phyloP scores from a whole-genome alignment of 163 green algal genomes.

The Chlorella variabilis region DNA sequence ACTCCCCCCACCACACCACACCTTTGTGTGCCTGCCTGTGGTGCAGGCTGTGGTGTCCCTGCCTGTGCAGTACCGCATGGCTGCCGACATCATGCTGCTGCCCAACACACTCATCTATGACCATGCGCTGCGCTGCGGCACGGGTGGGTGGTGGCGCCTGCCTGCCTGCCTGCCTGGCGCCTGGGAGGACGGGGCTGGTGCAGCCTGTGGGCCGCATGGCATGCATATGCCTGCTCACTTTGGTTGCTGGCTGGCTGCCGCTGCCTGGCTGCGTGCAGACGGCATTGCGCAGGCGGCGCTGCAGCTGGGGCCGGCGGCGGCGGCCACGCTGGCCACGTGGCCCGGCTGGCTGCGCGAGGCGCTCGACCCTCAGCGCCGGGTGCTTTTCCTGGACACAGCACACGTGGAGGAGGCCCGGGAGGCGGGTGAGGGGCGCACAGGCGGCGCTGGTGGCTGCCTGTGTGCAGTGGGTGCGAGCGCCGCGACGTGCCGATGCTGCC shows the following conservation, averaged over 20 bases:
- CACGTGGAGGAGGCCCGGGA: constrained; percentile 31
- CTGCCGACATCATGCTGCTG: constrained; percentile 83
- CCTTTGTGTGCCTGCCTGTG: no score
- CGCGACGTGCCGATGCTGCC: no score
- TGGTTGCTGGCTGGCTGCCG: no score
- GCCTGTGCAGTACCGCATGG: constrained; percentile 94
- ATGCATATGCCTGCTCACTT: neutral
- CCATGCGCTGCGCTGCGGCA: constrained; percentile 65
- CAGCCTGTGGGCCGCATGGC: neutral
- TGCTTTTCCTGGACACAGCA: constrained; percentile 86
- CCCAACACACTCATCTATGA: constrained; percentile 91
- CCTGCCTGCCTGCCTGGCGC: neutral
- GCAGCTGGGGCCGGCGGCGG: neutral
- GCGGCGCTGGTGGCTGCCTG: neutral
- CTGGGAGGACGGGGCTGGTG: neutral
- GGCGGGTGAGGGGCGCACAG: neutral
- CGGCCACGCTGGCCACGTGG: neutral
- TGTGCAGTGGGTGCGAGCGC: no score
- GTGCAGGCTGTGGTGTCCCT: constrained; percentile 76
- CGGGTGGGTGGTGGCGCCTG: neutral
- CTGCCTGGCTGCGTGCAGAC: constrained; percentile 19
- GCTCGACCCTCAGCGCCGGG: constrained; percentile 59
- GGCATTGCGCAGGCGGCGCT: constrained; percentile 6
- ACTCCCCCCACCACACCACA: no score
- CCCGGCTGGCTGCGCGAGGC: constrained; percentile 42